Conservation (phyloP, 192 early-diverging fungal species). For the Podila minutissima region DNA sequence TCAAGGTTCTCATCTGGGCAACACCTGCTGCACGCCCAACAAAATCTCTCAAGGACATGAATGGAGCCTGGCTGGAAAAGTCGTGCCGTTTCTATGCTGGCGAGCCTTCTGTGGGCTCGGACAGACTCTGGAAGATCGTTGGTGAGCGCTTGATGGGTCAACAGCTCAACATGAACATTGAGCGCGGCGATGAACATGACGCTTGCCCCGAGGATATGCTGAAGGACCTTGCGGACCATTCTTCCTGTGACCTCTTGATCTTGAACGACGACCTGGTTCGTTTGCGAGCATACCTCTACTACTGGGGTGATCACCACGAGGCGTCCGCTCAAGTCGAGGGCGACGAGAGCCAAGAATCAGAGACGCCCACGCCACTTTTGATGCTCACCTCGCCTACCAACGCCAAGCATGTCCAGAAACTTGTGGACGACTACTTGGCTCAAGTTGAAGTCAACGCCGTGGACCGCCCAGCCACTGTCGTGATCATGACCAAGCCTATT, state of each 20-base stretch:
- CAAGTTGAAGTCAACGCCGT: constrained; percentile 16
- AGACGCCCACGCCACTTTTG: constrained; percentile 26
- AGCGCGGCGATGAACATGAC: constrained; percentile 27
- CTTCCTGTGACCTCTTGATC: constrained; percentile 31
- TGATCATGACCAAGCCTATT: constrained; percentile 44
- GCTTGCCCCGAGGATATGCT: constrained; percentile 28
- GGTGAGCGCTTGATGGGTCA: constrained; percentile 45
- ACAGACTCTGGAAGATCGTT: constrained; percentile 40
- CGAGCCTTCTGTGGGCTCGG: constrained; percentile 22
- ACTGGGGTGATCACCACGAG: constrained; percentile 24
- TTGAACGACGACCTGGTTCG: constrained; percentile 38
- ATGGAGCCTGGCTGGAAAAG: constrained; percentile 23
- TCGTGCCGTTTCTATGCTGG: constrained; percentile 39
- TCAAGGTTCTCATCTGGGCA: constrained; percentile 45
- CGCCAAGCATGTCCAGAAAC: constrained; percentile 13
- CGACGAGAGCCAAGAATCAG: not conserved
- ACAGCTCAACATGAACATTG: constrained; percentile 39
- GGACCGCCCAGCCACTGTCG: constrained; percentile 28
- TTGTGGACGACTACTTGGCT: constrained; percentile 35
- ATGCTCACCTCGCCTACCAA: constrained; percentile 23
- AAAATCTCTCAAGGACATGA: constrained; percentile 29
- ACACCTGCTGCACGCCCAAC: constrained; percentile 14
- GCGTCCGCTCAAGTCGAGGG: not conserved
- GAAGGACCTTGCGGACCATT: constrained; percentile 14
- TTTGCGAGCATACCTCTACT: constrained; percentile 23